phyloP scores from a whole-genome alignment of 441 rosid genomes.

The Pelargonium citronellum region DNA sequence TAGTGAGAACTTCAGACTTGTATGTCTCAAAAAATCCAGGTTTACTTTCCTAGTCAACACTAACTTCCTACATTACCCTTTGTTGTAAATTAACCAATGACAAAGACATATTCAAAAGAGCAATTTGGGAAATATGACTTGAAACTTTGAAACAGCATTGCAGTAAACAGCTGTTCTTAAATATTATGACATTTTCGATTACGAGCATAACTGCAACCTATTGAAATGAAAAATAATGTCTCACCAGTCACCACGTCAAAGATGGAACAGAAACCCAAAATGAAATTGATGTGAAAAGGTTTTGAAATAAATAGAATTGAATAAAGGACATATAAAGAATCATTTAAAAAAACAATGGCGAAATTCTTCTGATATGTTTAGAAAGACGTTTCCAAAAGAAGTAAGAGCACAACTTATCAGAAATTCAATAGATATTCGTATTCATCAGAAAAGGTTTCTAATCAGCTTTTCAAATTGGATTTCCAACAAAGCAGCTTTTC shows the following conservation, averaged over 20 bases:
- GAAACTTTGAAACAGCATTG: too few relatives aligned
- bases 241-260: background rate
- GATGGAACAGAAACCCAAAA: background rate
- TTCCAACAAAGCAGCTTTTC: background rate
- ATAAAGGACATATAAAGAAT: background rate
- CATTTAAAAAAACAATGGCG: background rate
- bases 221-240: too few relatives aligned
- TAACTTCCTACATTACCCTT: background rate
- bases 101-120: too few relatives aligned
- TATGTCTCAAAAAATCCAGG: background rate
- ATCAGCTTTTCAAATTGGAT: background rate
- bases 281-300: background rate
- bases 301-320: background rate
- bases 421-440: background rate
- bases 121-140: too few relatives aligned
- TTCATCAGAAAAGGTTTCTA: background rate
- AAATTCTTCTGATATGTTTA: background rate
- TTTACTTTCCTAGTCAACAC: background rate
- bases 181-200: too few relatives aligned
- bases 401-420: background rate
- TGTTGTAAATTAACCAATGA: too few relatives aligned
- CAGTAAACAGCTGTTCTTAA: too few relatives aligned
- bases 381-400: background rate
- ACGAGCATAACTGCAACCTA: too few relatives aligned
- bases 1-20: constrained; percentile 11